Conservation (phyloP, 192 early-diverging fungal genomes). For the Oehlia diaphana region DNA sequence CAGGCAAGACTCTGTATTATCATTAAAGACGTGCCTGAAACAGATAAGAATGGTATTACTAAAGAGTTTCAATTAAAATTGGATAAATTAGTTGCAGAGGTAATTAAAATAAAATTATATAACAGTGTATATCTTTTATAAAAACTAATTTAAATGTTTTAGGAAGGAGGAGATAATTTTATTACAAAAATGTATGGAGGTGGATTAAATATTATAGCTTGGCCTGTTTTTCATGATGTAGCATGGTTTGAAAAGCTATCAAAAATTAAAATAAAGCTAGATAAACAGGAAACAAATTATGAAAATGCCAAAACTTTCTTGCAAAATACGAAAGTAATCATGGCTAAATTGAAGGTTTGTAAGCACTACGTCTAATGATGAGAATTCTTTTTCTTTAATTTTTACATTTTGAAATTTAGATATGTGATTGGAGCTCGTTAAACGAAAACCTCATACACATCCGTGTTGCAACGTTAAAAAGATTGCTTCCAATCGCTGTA, state of each 20-base stretch:
- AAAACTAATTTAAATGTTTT: background rate
- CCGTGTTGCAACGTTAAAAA: conserved; percentile 2
- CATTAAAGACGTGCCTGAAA: conserved; percentile 24
- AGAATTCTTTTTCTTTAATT: background rate
- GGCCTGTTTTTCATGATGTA: conserved; percentile 27
- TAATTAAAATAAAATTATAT: background rate
- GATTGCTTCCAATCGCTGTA: background rate
- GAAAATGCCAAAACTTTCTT: conserved; percentile 2
- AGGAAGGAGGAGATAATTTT: conserved; percentile 29
- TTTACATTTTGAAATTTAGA: background rate
- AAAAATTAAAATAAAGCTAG: background rate
- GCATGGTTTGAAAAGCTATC: background rate
- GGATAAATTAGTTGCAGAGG: background rate
- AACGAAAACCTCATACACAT: conserved; percentile 15
- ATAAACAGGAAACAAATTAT: conserved; percentile 1
- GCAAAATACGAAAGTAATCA: background rate
- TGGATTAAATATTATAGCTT: conserved; percentile 19
- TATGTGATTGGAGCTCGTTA: conserved; percentile 29
- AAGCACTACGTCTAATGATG: too few species aligned
- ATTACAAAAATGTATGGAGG: conserved; percentile 18
- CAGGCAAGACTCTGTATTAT: conserved; percentile 25
- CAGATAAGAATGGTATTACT: background rate
- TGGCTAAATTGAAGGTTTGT: conserved; percentile 17
- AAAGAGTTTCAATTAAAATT: conserved; percentile 8
- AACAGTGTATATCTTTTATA: background rate